These are phyloP conservation scores for Rutidosis leptorrhynchoides DNA, from an alignment of 129 eudicot genomes.

Conservation along the genomic window DNA sequence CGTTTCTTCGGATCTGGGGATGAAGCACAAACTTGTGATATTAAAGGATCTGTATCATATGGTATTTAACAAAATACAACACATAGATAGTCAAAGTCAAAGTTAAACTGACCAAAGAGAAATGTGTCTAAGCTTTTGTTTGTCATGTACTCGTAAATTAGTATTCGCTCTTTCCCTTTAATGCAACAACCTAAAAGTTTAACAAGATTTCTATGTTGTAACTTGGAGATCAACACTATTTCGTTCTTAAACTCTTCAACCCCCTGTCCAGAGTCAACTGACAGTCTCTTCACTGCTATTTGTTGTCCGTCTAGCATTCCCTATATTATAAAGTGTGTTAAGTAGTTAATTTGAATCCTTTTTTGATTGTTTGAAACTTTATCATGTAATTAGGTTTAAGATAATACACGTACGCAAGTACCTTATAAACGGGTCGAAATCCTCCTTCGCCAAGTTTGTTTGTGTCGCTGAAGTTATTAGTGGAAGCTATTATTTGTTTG, in stretches of 20 bases:
- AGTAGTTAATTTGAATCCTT: background rate
- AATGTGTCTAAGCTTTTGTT: slow-evolving; percentile 44
- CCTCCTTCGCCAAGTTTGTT: slow-evolving; percentile 51
- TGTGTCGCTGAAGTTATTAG: slow-evolving; percentile 29
- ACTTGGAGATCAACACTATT: slow-evolving; percentile 34
- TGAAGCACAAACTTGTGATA: background rate
- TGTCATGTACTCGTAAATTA: slow-evolving; percentile 42
- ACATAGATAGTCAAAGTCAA: background rate
- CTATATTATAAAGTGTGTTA: slow-evolving; percentile 15
- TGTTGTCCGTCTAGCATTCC: slow-evolving; percentile 36
- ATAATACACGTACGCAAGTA: slow-evolving; percentile 8
- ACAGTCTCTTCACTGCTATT: slow-evolving; percentile 43
- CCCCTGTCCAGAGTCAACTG: slow-evolving; percentile 36
- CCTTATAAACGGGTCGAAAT: slow-evolving; percentile 46
- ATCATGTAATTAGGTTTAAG: background rate
- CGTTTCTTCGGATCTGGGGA: slow-evolving; percentile 37
- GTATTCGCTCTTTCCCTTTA: slow-evolving; percentile 37
- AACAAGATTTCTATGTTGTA: slow-evolving; percentile 44
- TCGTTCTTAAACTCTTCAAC: slow-evolving; percentile 40
- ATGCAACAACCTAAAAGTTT: slow-evolving; percentile 38
- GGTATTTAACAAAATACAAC: background rate
- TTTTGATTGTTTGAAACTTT: background rate
- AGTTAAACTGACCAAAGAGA: slow-evolving; percentile 36
- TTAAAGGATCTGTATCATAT: background rate
- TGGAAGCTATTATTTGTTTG: slow-evolving; percentile 29